Evolutionary conservation across 768 basidiomycete genomes (phyloP).

Genomic region (Rhodotorula sphaerocarpa): DNA sequence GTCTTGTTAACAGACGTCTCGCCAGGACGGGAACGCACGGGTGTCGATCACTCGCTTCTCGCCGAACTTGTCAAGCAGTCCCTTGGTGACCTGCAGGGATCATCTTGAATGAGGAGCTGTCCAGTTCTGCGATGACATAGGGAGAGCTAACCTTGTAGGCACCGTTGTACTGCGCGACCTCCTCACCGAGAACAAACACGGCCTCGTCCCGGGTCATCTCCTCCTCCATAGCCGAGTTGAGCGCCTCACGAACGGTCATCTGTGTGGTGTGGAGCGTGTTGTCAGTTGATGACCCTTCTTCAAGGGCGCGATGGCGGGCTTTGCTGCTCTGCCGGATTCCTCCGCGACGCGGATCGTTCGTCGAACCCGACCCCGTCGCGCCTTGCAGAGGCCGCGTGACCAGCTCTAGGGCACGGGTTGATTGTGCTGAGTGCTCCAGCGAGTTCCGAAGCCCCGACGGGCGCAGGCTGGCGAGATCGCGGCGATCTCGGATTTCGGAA

Average conservation of each 20-base stretch:
- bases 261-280: conserved; percentile 43
- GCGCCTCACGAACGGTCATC: conserved; percentile 98
- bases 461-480: background rate
- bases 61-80: conserved; percentile 96
- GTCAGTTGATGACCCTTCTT: too few species aligned
- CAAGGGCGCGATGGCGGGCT: background rate
- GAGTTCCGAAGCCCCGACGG: too few species aligned
- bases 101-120: background rate
- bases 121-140: background rate
- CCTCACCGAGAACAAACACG: conserved; percentile 92
- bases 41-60: conserved; percentile 97
- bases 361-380: too few species aligned
- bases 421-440: background rate
- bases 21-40: too few species aligned
- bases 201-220: conserved; percentile 94
- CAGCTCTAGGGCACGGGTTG: background rate
- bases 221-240: conserved; percentile 97
- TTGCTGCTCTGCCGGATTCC: too few species aligned
- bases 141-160: conserved; percentile 70
- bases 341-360: too few species aligned
- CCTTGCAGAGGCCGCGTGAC: too few species aligned
- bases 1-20: background rate
- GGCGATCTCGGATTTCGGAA: background rate
- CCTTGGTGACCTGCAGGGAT: conserved; percentile 75
- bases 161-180: conserved; percentile 96